phyloP scores from a whole-genome alignment of 148 eudicot genomes.

The Nepenthes gracilis region DNA sequence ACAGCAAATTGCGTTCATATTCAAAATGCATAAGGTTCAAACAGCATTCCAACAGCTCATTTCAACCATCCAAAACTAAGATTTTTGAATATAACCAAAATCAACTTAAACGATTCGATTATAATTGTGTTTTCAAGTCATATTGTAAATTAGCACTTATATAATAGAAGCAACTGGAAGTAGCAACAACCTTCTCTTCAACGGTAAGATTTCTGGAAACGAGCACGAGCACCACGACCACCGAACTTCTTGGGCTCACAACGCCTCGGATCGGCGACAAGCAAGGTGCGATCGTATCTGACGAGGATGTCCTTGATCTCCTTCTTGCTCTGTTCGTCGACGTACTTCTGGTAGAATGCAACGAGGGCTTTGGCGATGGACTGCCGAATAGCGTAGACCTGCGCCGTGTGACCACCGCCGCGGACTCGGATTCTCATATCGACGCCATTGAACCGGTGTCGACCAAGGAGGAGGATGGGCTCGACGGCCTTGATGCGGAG shows the following conservation, averaged over 20 bases:
- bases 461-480: constrained; percentile 7
- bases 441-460: constrained; percentile 6
- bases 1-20: too few relatives aligned
- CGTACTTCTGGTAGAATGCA: constrained; percentile 5
- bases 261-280: constrained; percentile 2
- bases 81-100: too few relatives aligned
- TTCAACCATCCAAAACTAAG: too few relatives aligned
- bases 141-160: too few relatives aligned
- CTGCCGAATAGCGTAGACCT: constrained; percentile 6
- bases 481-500: constrained; percentile 5
- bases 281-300: constrained; percentile 1
- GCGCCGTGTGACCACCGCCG: constrained; percentile 6
- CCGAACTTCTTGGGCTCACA: constrained; percentile 5
- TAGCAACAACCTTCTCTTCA: neutral
- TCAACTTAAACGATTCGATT: too few relatives aligned
- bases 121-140: too few relatives aligned
- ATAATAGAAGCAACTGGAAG: neutral
- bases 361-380: constrained; percentile 6
- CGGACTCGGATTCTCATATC: constrained; percentile 8
- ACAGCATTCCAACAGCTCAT: too few relatives aligned
- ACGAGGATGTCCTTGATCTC: constrained; percentile 5
- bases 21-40: too few relatives aligned
- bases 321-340: constrained; percentile 6
- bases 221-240: neutral
- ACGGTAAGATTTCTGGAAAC: constrained; percentile 8